Percentiles rank a stretch among this genome's conserved stretches.
These are phyloP conservation scores for Xylaria venustula DNA, from an alignment of 495 filamentous ascomycete genomes.

Conservation along the genomic window DNA sequence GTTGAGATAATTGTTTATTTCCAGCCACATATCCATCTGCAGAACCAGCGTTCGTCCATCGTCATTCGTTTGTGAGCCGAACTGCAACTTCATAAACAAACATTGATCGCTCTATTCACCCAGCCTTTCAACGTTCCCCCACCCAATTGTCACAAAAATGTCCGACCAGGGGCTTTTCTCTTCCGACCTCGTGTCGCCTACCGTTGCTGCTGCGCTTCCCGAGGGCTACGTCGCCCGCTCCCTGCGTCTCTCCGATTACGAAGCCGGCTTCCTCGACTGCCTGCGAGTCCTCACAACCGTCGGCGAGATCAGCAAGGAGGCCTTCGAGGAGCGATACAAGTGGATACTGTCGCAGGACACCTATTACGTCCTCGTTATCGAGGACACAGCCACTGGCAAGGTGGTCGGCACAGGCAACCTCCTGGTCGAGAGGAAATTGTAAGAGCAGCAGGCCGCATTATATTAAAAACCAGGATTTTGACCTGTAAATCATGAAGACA, in stretches of 20 bases:
- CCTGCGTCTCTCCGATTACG: constrained; percentile 73
- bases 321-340: constrained; percentile 76
- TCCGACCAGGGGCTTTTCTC: constrained; percentile 68
- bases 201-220: constrained; percentile 69
- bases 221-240: constrained; percentile 81
- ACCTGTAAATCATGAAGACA: background rate
- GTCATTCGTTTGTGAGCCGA: no score
- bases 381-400: constrained; percentile 57
- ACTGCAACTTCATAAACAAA: no score
- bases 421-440: constrained; percentile 86
- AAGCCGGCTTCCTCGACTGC: constrained; percentile 79
- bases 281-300: constrained; percentile 90
- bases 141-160: constrained; percentile 28
- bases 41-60: no score
- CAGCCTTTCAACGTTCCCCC: background rate
- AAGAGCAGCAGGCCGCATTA: constrained; percentile 22
- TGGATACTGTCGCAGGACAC: constrained; percentile 77
- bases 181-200: constrained; percentile 71
- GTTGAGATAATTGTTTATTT: no score
- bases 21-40: no score
- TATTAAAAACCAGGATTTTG: background rate
- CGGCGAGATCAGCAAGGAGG: constrained; percentile 74
- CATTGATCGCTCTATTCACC: background rate
- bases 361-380: constrained; percentile 83
- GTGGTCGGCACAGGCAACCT: constrained; percentile 87